These are phyloP conservation scores for Trypanosoma cruzi DNA, from an alignment of 208 protist species.

Conservation along the genomic window DNA sequence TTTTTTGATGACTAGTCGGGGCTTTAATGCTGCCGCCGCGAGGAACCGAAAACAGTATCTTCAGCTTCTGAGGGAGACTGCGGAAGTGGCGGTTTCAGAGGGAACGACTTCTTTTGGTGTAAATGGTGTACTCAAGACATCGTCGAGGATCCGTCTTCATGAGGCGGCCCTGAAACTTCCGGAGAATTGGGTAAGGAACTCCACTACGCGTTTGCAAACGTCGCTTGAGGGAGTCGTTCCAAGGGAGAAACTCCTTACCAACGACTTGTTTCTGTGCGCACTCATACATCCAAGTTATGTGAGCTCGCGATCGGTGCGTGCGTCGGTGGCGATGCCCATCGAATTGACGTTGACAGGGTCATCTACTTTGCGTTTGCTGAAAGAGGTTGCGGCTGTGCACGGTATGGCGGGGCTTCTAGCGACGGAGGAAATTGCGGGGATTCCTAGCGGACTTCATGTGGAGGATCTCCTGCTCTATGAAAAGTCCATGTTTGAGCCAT, in stretches of 20 bases:
- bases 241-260: conserved; percentile 20
- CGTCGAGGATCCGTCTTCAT: conserved; percentile 12
- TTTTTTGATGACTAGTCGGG: conserved; percentile 13
- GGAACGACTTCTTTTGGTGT: background rate
- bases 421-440: conserved; percentile 19
- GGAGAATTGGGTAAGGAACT: conserved; percentile 24
- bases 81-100: conserved; percentile 10
- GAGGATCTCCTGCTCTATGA: conserved; percentile 50
- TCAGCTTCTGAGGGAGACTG: conserved; percentile 25
- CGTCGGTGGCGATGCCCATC: conserved; percentile 65
- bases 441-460: conserved; percentile 30
- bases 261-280: conserved; percentile 71
- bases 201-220: conserved; percentile 26
- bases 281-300: conserved; percentile 82
- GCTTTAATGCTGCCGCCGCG: conserved; percentile 11
- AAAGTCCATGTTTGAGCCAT: conserved; percentile 11
- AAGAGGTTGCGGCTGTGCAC: conserved; percentile 32
- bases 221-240: conserved; percentile 53
- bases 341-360: conserved; percentile 56
- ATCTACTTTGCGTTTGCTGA: conserved; percentile 51
- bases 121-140: background rate
- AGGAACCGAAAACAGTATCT: conserved; percentile 36
- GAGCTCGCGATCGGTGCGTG: conserved; percentile 10
- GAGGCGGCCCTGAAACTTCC: conserved; percentile 22
- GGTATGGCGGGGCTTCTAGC: conserved; percentile 29